Base-by-base conservation (phyloP, 805 yeast genomes). In the Candida endomychidarum region DNA sequence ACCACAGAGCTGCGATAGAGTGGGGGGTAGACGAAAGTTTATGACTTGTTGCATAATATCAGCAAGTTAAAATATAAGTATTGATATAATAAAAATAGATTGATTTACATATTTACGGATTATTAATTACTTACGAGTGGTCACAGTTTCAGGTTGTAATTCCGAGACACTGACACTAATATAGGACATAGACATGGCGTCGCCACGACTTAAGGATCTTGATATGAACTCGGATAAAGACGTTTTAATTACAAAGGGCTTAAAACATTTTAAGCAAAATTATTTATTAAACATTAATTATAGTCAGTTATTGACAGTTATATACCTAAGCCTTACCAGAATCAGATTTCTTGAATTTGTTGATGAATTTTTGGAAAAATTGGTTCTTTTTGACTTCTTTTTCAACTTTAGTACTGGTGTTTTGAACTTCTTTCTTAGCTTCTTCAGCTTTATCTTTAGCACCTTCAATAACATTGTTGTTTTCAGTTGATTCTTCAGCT, bases 341-440 rank as follows among this genome's bases (percentile, higher is more conserved):
- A 11, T 41, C 45, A 25, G 64, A 49, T 46, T 62, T 62, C 54
- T 56, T 66, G 55, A 66, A 65, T 51, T 61, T 65, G 43, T 43
- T 47, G 50, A 65, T 54, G 38, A 65, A 50, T 47, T 56, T 67
- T 53, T 57, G 63, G 54, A 66, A 63, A 46, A 63, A 48, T 42
- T 63, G 65, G 41, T 54, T 58, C 60, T 64, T 64, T 54, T 65
- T 67, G n/a, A 50, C 53, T 20, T 61, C 65, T 41, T 61, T 63
- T 32, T 57, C 64, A 32, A 53, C 61, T 45, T 54, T 55, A 19
- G 43, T 53, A 12, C 60, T 45, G 19, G 57, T 39, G 18, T 52
- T 51, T 42, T 54, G 55, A 26, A 60, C 57, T 33, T 54, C 61
- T n/a, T 56, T 58, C 51, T 61, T 57, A 30, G 66, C 62, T 37